Conservation (phyloP, 441 rosid genomes). For the Adansonia grandidieri region DNA sequence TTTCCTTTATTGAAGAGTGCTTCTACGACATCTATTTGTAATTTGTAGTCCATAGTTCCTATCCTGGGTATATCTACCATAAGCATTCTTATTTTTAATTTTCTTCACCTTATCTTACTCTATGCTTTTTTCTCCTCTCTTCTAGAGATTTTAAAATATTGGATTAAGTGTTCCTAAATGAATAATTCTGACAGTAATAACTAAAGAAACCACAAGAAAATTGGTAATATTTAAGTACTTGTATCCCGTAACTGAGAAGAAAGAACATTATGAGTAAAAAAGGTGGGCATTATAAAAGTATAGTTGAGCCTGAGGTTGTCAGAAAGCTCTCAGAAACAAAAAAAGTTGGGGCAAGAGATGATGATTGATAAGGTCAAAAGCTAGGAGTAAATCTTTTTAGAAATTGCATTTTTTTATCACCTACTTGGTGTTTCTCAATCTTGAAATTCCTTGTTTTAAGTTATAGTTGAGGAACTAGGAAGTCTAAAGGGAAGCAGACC, state of each 20-base stretch:
- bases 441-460: conserved; percentile 1
- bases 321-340: background rate
- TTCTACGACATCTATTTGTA: background rate
- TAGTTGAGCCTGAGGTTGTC: background rate
- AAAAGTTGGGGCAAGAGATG: background rate
- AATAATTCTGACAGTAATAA: background rate
- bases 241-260: background rate
- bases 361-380: background rate
- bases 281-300: background rate
- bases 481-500: conserved; percentile 3
- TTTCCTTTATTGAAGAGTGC: background rate
- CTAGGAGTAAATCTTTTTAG: background rate
- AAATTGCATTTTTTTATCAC: background rate
- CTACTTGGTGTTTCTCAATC: background rate
- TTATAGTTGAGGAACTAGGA: background rate
- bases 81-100: background rate
- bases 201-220: background rate
- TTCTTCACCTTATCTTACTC: background rate
- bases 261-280: background rate
- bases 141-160: background rate
- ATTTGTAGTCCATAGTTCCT: background rate
- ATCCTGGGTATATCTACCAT: background rate
- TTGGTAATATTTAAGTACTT: background rate
- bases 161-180: background rate
- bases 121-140: background rate